Evolutionary conservation across 441 rosid genomes (phyloP).

Genomic region (Erysimum cheiri): DNA sequence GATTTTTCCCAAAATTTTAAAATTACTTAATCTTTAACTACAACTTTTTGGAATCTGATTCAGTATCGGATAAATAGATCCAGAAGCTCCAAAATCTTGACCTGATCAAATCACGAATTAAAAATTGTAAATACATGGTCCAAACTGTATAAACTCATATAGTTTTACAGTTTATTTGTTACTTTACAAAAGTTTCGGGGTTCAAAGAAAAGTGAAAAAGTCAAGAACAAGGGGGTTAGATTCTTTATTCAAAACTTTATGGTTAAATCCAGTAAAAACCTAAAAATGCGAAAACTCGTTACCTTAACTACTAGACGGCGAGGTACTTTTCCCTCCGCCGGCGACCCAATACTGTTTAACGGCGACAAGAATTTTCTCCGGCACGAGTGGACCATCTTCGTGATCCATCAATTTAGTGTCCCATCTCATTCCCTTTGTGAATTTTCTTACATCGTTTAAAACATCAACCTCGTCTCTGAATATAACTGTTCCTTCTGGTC

Average conservation of each 20-base stretch:
- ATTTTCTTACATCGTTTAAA: conserved; percentile 66
- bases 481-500: conserved; percentile 86
- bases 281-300: neutral
- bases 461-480: conserved; percentile 78
- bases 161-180: neutral
- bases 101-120: neutral
- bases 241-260: neutral
- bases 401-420: conserved; percentile 82
- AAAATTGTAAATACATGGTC: neutral
- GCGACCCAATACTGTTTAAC: conserved; percentile 89
- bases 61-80: neutral
- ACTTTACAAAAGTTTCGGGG: neutral
- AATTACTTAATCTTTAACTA: neutral
- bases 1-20: conserved; percentile 6
- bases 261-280: conserved; percentile 7
- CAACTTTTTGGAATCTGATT: too few relatives aligned
- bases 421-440: conserved; percentile 84
- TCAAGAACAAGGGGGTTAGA: neutral
- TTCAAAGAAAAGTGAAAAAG: neutral
- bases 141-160: neutral
- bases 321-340: conserved; percentile 46
- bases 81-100: neutral
- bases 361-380: conserved; percentile 78
- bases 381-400: conserved; percentile 92
- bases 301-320: conserved; percentile 31